Evolutionary conservation across 148 eudicot genomes (phyloP).

Genomic region (Salicornia ramosissima): DNA sequence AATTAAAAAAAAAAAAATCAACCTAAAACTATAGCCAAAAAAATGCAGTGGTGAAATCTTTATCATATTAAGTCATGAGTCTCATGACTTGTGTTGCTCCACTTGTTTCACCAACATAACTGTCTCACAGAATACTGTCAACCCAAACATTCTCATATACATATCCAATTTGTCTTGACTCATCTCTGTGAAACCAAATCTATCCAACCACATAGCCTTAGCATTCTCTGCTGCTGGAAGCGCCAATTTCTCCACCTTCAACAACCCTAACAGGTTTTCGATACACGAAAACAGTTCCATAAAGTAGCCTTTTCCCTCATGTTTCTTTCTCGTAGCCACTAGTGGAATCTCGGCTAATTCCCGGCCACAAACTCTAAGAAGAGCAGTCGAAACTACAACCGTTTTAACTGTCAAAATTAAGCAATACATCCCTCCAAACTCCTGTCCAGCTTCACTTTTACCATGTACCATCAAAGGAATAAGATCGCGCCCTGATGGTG

Average conservation of each 20-base stretch:
- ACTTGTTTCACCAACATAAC: constrained; percentile 59
- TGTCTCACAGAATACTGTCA: constrained; percentile 68
- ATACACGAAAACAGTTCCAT: constrained; percentile 63
- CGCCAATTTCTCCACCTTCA: constrained; percentile 66
- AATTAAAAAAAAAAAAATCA: too few species aligned
- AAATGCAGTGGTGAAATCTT: too few species aligned
- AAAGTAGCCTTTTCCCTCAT: constrained; percentile 88
- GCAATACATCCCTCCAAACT: constrained; percentile 90
- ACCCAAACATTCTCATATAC: constrained; percentile 37
- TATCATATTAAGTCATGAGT: too few species aligned
- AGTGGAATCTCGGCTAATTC: constrained; percentile 93
- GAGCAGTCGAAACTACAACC: constrained; percentile 76
- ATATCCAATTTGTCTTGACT: constrained; percentile 45
- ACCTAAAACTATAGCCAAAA: too few species aligned
- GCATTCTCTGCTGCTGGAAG: constrained; percentile 84
- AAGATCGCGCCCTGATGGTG: constrained; percentile 69
- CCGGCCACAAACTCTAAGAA: constrained; percentile 70
- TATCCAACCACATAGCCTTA: constrained; percentile 70
- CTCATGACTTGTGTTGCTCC: constrained; percentile 5
- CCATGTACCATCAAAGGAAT: constrained; percentile 96
- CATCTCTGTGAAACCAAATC: constrained; percentile 64
- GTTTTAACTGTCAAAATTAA: constrained; percentile 71
- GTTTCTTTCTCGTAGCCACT: constrained; percentile 78
- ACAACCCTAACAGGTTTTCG: constrained; percentile 50
- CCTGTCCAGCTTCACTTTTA: constrained; percentile 88